phyloP scores from a whole-genome alignment of 495 filamentous ascomycete species.

The Talaromyces borbonicus region DNA sequence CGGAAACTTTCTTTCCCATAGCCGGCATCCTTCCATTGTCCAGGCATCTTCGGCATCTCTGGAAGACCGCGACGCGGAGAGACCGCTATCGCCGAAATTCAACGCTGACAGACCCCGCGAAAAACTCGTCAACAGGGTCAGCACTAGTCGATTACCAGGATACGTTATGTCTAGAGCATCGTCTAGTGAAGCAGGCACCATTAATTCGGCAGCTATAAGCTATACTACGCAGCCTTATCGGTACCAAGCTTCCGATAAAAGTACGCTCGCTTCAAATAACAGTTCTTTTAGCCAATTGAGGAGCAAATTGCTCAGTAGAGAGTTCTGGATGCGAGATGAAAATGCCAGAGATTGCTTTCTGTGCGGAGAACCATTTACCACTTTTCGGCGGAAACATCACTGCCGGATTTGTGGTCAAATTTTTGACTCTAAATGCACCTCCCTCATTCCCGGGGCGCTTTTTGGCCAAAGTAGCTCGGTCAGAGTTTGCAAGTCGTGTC shows the following conservation, averaged over 20 bases:
- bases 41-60: slow-evolving; percentile 31
- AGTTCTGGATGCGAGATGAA: slow-evolving; percentile 99
- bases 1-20: slow-evolving; percentile 29
- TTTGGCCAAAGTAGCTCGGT: slow-evolving; percentile 85
- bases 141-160: slow-evolving; percentile 24
- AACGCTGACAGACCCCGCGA: slow-evolving; percentile 16
- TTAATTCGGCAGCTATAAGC: slow-evolving; percentile 21
- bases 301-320: slow-evolving; percentile 78
- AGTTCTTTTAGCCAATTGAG: slow-evolving; percentile 47
- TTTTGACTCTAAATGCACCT: slow-evolving; percentile 94
- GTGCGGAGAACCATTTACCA: slow-evolving; percentile 81
- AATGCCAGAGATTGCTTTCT: slow-evolving; percentile 96
- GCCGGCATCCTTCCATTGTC: slow-evolving; percentile 31
- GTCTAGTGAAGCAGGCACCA: slow-evolving; percentile 22
- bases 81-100: slow-evolving; percentile 18
- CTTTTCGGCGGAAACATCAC: slow-evolving; percentile 93
- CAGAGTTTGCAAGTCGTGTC: slow-evolving; percentile 90
- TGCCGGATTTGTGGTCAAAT: slow-evolving; percentile 91
- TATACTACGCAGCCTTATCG: slow-evolving; percentile 9
- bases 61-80: slow-evolving; percentile 19
- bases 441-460: slow-evolving; percentile 68
- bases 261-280: slow-evolving; percentile 34
- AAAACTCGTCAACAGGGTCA: slow-evolving; percentile 12
- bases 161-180: slow-evolving; percentile 27
- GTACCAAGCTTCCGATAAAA: slow-evolving; percentile 8